Conservation (phyloP, 208 protist species). For the Trypanosoma boissoni region DNA sequence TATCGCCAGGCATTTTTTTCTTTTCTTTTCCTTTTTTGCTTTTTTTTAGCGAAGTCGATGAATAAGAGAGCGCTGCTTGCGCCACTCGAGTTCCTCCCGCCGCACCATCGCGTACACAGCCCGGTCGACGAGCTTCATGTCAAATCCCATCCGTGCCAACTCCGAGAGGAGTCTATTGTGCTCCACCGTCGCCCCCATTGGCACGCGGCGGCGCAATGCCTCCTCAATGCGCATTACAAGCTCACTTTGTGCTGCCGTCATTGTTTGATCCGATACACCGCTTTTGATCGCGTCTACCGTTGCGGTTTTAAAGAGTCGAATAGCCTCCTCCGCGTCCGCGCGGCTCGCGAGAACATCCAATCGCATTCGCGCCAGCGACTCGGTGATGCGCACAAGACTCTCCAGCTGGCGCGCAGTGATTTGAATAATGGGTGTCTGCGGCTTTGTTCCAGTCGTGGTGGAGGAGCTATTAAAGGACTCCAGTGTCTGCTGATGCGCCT, state of each 20-base stretch:
- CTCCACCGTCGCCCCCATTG: conserved; percentile 83
- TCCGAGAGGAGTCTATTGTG: conserved; percentile 77
- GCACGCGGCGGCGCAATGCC: conserved; percentile 74
- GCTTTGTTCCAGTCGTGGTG: conserved; percentile 18
- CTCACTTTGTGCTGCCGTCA: conserved; percentile 86
- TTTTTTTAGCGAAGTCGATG: conserved; percentile 56
- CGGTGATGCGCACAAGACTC: conserved; percentile 96
- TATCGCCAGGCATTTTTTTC: conserved; percentile 4
- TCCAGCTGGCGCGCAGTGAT: conserved; percentile 96
- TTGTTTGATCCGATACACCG: conserved; percentile 63
- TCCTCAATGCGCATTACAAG: conserved; percentile 83
- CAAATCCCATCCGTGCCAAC: conserved; percentile 82
- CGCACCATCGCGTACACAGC: conserved; percentile 88
- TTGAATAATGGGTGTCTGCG: conserved; percentile 81
- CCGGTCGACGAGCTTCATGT: conserved; percentile 79
- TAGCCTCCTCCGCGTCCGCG: conserved; percentile 93
- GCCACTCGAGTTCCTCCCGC: conserved; percentile 86
- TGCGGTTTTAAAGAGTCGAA: conserved; percentile 94
- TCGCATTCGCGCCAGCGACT: conserved; percentile 96
- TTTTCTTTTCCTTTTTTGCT: not conserved
- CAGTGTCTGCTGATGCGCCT: conserved; percentile 72
- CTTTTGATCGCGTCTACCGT: conserved; percentile 93
- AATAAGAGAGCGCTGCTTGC: conserved; percentile 85
- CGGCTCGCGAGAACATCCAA: conserved; percentile 85
- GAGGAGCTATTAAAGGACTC: conserved; percentile 43